Percentiles rank a stretch among this genome's conserved stretches.
These are phyloP conservation scores for Tricholoma sp. DNA, from an alignment of 768 basidiomycete species.

Conservation along the genomic window DNA sequence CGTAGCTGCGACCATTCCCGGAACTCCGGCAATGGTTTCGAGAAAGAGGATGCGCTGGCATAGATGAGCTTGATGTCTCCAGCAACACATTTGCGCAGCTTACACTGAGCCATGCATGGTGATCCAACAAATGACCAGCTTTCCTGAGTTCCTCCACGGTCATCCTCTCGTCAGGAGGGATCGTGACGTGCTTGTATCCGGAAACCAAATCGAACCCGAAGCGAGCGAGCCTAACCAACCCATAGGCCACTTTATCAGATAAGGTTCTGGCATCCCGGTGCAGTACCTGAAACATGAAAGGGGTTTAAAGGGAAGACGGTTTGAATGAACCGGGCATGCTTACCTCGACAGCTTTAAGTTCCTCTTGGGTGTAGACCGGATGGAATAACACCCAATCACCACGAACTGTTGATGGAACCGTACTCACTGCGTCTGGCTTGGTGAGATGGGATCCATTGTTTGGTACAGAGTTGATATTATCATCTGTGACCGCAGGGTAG, in stretches of 20 bases:
- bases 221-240: conserved; percentile 56
- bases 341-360: conserved; percentile 70
- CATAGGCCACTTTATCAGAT: conserved; percentile 67
- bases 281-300: conserved; percentile 47
- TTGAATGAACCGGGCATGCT: conserved; percentile 6
- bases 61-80: not conserved
- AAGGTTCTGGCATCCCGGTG: conserved; percentile 59
- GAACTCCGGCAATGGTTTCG: conserved; percentile 91
- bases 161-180: conserved; percentile 59
- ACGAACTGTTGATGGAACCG: conserved; percentile 48
- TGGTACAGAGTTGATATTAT: conserved; percentile 12
- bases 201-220: conserved; percentile 79
- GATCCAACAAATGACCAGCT: conserved; percentile 68
- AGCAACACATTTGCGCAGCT: conserved; percentile 16
- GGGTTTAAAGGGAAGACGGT: not conserved
- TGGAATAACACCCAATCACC: conserved; percentile 93
- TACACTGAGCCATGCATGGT: conserved; percentile 73
- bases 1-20: conserved; percentile 91
- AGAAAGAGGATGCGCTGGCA: conserved; percentile 53
- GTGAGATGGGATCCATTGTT: conserved; percentile 25
- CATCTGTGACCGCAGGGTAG: conserved; percentile 9
- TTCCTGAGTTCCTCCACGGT: conserved; percentile 68
- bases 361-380: conserved; percentile 79
- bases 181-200: conserved; percentile 72
- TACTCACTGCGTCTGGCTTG: conserved; percentile 43